A percentile compares a stretch with the other conserved stretches of the same genome.
Conservation (phyloP, 352 stramenopile genomes). For the Chrysophaeum taylorii region DNA sequence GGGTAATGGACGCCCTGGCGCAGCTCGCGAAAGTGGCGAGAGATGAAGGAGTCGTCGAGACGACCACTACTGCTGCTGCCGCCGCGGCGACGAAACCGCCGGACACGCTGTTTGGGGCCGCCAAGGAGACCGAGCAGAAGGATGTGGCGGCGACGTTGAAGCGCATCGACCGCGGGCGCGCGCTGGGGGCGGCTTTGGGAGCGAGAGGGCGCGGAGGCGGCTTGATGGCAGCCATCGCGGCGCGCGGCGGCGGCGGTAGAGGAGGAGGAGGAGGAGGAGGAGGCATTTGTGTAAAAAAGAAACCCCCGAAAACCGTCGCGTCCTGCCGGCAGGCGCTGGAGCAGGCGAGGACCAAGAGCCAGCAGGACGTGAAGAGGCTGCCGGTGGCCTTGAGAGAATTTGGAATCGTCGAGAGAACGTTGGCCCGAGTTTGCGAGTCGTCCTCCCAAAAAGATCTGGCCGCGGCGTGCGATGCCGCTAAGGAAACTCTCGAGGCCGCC, state of each 20-base stretch:
- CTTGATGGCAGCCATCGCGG: background rate
- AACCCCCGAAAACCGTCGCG: background rate
- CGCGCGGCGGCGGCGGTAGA: background rate
- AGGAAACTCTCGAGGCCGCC: no score
- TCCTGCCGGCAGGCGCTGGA: background rate
- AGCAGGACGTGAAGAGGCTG: background rate
- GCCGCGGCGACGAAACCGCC: background rate
- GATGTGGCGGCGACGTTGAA: background rate
- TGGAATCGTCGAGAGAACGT: background rate
- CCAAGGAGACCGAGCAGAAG: background rate
- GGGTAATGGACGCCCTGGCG: background rate
- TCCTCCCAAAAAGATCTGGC: no score
- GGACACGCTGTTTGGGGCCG: background rate
- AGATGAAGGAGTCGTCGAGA: background rate
- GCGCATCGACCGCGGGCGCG: background rate
- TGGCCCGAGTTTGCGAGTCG: no score
- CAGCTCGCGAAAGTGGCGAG: slow-evolving; percentile 9
- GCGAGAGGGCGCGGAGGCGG: background rate
- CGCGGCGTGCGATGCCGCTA: no score
- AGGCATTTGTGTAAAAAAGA: background rate
- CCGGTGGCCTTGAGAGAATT: background rate
- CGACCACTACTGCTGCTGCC: background rate
- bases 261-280: no score
- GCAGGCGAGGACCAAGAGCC: background rate
- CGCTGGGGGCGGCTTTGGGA: background rate